A percentile compares a stretch with the other conserved stretches of the same genome.
Conservation (phyloP, 345 rosid genomes). For the Raphanus raphanistrum region DNA sequence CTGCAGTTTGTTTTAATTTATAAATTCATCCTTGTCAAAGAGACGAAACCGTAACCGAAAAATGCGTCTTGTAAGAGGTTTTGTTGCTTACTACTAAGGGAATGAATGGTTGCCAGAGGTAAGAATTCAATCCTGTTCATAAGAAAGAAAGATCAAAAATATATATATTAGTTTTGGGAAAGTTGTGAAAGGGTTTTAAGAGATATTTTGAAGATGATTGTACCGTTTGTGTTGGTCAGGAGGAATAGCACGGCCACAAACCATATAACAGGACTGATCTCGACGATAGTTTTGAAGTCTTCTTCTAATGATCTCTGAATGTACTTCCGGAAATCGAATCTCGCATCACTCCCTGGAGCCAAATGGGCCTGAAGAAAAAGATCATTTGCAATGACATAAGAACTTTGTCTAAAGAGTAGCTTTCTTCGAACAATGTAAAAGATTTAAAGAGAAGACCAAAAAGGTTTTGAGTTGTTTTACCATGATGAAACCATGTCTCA, state of each 20-base stretch:
- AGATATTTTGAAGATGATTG: constrained; percentile 15
- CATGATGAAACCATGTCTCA: constrained; percentile 90
- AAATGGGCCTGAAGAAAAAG: constrained; percentile 70
- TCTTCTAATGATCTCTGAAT: constrained; percentile 86
- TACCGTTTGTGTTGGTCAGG: constrained; percentile 69
- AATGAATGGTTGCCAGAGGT: constrained; percentile 83
- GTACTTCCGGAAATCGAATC: constrained; percentile 76
- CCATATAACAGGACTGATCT: constrained; percentile 94
- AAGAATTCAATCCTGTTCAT: constrained; percentile 70
- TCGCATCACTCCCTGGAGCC: constrained; percentile 65
- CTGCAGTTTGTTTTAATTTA: constrained; percentile 41
- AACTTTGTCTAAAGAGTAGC: neutral
- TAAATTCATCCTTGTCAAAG: neutral
- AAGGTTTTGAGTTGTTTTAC: constrained; percentile 32
- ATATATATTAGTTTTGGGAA: neutral
- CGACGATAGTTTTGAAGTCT: constrained; percentile 86
- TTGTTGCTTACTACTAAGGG: constrained; percentile 71
- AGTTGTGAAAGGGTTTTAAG: neutral
- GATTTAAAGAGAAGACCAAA: neutral
- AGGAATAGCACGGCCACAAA: constrained; percentile 71
- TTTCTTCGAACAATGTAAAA: neutral
- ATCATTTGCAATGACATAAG: neutral
- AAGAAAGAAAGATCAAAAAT: neutral
- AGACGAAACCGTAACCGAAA: neutral
- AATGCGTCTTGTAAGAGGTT: neutral